These are phyloP conservation scores for Aspergillus tanneri DNA, from an alignment of 2,329 filamentous ascomycete genomes.

Conservation along the genomic window DNA sequence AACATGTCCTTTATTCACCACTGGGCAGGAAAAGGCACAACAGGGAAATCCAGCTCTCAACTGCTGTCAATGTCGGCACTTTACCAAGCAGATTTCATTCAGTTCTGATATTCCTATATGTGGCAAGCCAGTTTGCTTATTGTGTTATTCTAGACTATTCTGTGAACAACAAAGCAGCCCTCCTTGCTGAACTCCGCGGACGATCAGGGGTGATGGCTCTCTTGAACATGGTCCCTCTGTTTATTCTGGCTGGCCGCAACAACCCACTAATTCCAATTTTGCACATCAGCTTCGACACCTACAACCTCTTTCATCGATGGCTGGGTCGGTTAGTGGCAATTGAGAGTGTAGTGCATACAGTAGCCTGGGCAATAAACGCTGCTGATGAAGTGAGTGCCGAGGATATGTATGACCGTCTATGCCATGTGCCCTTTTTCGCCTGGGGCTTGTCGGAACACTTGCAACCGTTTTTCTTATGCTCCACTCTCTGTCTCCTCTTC, in stretches of 20 bases:
- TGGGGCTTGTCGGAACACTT: constrained; percentile 48
- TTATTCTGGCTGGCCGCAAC: constrained; percentile 87
- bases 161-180: constrained; percentile 48
- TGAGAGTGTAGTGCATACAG: constrained; percentile 68
- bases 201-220: constrained; percentile 79
- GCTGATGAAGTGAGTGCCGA: constrained; percentile 32
- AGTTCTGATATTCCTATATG: constrained; percentile 65
- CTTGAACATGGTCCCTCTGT: constrained; percentile 87
- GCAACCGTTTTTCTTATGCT: constrained; percentile 42
- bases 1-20: constrained; percentile 59
- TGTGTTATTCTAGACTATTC: constrained; percentile 53
- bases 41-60: constrained; percentile 66
- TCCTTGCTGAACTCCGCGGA: constrained; percentile 80
- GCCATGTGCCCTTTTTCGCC: constrained; percentile 42
- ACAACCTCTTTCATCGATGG: constrained; percentile 87
- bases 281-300: constrained; percentile 91
- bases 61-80: constrained; percentile 70
- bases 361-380: constrained; percentile 76
- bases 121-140: constrained; percentile 74
- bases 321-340: constrained; percentile 72
- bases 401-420: constrained; percentile 35
- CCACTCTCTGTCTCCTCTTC: constrained; percentile 47
- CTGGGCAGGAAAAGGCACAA: constrained; percentile 75
- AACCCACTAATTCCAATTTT: constrained; percentile 83
- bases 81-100: constrained; percentile 77